These are phyloP conservation scores for Debaryomycetaceae sp. DNA, from an alignment of 1,139 yeast species.

Conservation along the genomic window DNA sequence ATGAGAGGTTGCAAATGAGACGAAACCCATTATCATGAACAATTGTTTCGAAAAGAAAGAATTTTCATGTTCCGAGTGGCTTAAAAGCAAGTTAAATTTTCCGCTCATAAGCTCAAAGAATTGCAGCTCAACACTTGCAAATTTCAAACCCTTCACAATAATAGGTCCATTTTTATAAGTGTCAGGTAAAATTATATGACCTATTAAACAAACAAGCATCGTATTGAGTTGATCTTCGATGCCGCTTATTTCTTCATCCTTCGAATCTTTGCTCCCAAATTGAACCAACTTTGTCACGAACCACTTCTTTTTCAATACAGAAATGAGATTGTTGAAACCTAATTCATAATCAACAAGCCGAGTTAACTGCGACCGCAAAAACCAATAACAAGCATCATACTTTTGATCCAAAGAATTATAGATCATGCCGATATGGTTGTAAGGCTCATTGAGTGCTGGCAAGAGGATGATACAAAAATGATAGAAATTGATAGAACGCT, in stretches of 20 bases:
- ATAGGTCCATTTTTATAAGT: conserved; percentile 22
- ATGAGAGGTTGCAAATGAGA: not conserved
- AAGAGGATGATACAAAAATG: conserved; percentile 50
- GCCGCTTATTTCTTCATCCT: conserved; percentile 6
- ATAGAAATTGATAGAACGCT: conserved; percentile 44
- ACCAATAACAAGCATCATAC: conserved; percentile 40
- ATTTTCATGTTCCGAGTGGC: not conserved
- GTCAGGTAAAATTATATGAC: conserved; percentile 26
- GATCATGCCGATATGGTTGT: conserved; percentile 62
- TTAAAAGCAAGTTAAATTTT: not conserved
- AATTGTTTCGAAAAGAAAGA: conserved; percentile 16
- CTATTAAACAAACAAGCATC: conserved; percentile 24
- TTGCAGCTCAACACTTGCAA: conserved; percentile 23
- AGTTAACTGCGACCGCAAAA: conserved; percentile 56
- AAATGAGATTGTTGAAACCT: conserved; percentile 38
- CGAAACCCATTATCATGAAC: conserved; percentile 13
- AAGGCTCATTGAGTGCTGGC: conserved; percentile 68
- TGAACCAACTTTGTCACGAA: conserved; percentile 22
- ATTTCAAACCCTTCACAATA: conserved; percentile 21
- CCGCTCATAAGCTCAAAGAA: conserved; percentile 14
- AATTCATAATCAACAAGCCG: conserved; percentile 44
- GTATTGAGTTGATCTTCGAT: conserved; percentile 16
- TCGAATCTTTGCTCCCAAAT: conserved; percentile 8
- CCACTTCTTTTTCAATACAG: conserved; percentile 30
- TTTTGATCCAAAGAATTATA: conserved; percentile 36